These are phyloP conservation scores for Tetrapisispora nanseiensis DNA, from an alignment of 805 yeast genomes.

Conservation along the genomic window DNA sequence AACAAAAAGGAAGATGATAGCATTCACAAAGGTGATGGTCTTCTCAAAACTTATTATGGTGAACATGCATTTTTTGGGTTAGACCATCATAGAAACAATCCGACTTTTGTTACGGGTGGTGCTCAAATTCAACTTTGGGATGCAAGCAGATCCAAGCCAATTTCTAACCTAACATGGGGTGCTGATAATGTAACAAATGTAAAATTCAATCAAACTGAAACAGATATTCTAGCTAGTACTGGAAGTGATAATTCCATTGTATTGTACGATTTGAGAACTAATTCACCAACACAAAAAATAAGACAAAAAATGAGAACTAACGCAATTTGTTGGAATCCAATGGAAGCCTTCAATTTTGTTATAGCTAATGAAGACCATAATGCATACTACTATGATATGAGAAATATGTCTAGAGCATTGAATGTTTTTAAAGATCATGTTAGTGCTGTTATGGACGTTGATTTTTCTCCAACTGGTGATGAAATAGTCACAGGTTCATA, in stretches of 20 bases:
- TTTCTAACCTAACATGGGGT: slow-evolving; percentile 85
- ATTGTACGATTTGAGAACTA: slow-evolving; percentile 81
- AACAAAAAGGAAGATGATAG: slow-evolving; percentile 26
- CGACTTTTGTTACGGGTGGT: slow-evolving; percentile 85
- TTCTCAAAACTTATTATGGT: slow-evolving; percentile 71
- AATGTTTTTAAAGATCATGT: slow-evolving; percentile 93
- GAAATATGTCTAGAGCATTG: slow-evolving; percentile 71
- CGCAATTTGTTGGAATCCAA: slow-evolving; percentile 90
- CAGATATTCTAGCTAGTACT: slow-evolving; percentile 78
- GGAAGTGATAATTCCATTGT: slow-evolving; percentile 88
- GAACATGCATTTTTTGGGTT: slow-evolving; percentile 75
- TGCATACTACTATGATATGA: slow-evolving; percentile 91
- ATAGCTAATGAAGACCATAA: slow-evolving; percentile 93
- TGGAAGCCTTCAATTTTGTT: slow-evolving; percentile 92
- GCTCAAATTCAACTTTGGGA: slow-evolving; percentile 91
- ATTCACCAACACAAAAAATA: slow-evolving; percentile 85
- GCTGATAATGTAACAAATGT: slow-evolving; percentile 82
- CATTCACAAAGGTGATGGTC: slow-evolving; percentile 37
- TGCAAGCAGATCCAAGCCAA: slow-evolving; percentile 62
- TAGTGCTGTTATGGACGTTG: slow-evolving; percentile 88
- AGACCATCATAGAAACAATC: slow-evolving; percentile 74
- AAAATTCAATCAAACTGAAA: slow-evolving; percentile 81
- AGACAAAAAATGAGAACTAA: slow-evolving; percentile 77
- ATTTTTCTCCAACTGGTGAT: slow-evolving; percentile 94
- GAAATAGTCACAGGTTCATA: slow-evolving; percentile 92